Base-by-base conservation (phyloP, 768 basidiomycete genomes). In the Lentinula edodes region DNA sequence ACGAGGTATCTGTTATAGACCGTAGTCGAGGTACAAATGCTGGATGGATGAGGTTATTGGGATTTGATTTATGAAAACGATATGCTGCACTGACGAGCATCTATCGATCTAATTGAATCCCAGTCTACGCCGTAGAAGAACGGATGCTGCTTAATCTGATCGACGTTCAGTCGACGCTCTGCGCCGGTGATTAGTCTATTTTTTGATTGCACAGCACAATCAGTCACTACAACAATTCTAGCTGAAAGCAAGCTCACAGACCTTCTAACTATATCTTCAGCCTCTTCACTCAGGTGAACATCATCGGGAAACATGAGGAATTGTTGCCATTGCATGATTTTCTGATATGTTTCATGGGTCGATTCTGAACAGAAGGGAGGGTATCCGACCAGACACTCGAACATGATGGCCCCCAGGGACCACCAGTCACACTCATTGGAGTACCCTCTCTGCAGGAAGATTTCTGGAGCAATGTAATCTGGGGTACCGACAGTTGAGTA, bases 401-500 rank as follows among this genome's bases (percentile, higher is more conserved):
- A 99, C 90, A 93, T 95, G 78, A 98, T 98, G 16, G 95, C 93
- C 5, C 97, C 97, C 34, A 98, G 81, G 7, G 95, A 97, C 55
- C 97, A 99, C 95, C 95, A 98, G 73, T 99, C 97, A 69, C 95
- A 98, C 74, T 96, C 95, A 68, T 95, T 93, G 23, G 93, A 94
- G 72, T 98, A 98, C n/a, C 97, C 97, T 70, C 92, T 89, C 72
- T 95, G 93, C 63, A 90, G 74, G 80, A 98, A 98, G 69, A 98
- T 97, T 72, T 98, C 95, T 0, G 95, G 95, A 2, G 96, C 94
- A 67, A 98, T 41, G 41, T 52, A 84, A 73, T 98, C 96, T 3
- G 95, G 95, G 28, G 95, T 98, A 43, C 95, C 95, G 64, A 98
- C 96, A 10, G 97, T 98, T 3, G 95, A 98, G 74, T 95, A 99